phyloP scores from a whole-genome alignment of 73 alveolate species.

The Breviolum minutum region DNA sequence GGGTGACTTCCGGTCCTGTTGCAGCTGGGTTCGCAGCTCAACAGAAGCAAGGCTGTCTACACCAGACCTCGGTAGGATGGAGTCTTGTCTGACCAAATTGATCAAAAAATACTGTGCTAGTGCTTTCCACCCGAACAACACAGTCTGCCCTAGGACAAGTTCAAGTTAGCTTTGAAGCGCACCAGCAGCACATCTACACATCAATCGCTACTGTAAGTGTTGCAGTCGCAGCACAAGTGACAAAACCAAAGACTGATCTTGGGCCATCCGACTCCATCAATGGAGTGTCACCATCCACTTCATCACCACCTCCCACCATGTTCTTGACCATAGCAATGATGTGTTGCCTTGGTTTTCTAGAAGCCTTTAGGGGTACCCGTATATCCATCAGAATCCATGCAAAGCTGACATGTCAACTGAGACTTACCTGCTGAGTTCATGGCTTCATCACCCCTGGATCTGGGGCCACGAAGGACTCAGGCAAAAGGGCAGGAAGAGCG shows the following conservation, averaged over 20 bases:
- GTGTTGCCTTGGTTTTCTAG: conserved; percentile 22
- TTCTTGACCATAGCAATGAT: conserved; percentile 93
- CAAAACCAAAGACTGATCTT: background rate
- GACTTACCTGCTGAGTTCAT: background rate
- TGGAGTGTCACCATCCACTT: conserved; percentile 91
- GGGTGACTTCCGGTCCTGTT: conserved; percentile 10
- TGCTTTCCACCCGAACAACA: background rate
- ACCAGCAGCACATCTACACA: background rate
- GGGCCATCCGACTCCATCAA: conserved; percentile 54
- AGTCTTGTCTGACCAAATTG: background rate
- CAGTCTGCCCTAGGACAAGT: background rate
- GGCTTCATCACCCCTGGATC: conserved; percentile 53
- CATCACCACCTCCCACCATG: conserved; percentile 94
- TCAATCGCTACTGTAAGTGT: background rate
- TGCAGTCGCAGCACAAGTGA: too few relatives aligned
- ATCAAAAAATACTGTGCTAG: background rate
- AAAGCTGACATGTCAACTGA: background rate
- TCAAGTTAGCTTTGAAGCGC: too few relatives aligned
- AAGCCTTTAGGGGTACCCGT: too few relatives aligned
- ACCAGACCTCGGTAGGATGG: conserved; percentile 56
- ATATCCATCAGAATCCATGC: background rate
- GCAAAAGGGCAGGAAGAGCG: too few relatives aligned
- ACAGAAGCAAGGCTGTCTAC: conserved; percentile 72
- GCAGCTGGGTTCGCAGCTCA: conserved; percentile 94
- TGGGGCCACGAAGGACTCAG: conserved; percentile 60